These are phyloP conservation scores for Apiospora marii DNA, from an alignment of 2,329 filamentous ascomycete species.

Conservation along the genomic window DNA sequence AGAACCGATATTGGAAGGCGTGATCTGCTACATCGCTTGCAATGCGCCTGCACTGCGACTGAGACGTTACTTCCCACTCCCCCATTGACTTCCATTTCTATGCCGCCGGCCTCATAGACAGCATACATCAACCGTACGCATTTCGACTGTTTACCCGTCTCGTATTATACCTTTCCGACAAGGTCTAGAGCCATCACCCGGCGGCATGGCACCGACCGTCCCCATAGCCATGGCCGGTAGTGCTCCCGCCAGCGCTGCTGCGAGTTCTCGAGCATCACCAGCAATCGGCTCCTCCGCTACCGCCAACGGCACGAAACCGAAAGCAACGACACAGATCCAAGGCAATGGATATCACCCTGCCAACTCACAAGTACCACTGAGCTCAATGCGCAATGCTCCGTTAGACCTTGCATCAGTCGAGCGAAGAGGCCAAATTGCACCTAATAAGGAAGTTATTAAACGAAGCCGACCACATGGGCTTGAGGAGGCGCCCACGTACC, in stretches of 20 bases:
- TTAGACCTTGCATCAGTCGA: constrained; percentile 91
- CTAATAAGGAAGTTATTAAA: constrained; percentile 78
- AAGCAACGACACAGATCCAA: constrained; percentile 52
- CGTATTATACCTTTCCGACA: background rate
- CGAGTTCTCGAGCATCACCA: constrained; percentile 19
- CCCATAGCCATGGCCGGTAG: constrained; percentile 20
- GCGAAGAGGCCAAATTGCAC: constrained; percentile 82
- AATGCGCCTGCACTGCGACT: constrained; percentile 22
- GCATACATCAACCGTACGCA: background rate
- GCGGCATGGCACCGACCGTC: constrained; percentile 21
- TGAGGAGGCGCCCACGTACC: constrained; percentile 88
- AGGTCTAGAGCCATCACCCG: background rate
- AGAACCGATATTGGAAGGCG: background rate
- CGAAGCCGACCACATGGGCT: constrained; percentile 83
- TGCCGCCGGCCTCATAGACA: background rate
- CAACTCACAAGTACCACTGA: constrained; percentile 60
- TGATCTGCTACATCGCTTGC: constrained; percentile 10
- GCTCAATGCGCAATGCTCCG: constrained; percentile 65
- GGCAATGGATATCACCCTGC: constrained; percentile 61
- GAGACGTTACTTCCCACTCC: constrained; percentile 7
- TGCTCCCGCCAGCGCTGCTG: constrained; percentile 19
- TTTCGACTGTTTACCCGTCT: background rate
- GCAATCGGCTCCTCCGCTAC: background rate
- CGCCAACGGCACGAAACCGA: constrained; percentile 5
- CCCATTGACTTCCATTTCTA: background rate